Evolutionary conservation across 441 rosid species (phyloP).

Genomic region (Erodium texanum): DNA sequence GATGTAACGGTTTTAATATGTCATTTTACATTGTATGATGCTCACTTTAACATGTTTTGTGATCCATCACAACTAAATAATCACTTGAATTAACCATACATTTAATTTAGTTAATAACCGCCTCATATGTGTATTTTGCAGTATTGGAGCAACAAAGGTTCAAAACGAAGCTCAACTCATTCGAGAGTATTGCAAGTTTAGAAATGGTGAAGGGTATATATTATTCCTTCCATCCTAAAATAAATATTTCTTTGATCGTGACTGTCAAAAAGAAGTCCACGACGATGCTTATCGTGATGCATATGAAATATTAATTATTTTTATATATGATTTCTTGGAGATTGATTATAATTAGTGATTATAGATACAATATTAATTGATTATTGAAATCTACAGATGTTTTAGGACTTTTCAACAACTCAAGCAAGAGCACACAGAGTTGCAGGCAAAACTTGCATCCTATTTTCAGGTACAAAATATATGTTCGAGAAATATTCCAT

Average conservation of each 20-base stretch:
- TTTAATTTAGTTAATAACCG: no score
- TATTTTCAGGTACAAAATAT: slow-evolving; percentile 37
- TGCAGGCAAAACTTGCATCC: slow-evolving; percentile 43
- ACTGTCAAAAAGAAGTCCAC: no score
- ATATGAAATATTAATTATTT: no score
- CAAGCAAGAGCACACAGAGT: slow-evolving; percentile 37
- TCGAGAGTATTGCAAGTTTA: slow-evolving; percentile 32
- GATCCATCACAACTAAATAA: slow-evolving; percentile 5
- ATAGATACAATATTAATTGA: background rate
- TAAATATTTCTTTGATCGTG: no score
- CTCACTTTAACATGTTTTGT: no score
- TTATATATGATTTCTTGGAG: background rate
- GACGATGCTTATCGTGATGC: no score
- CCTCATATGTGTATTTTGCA: no score
- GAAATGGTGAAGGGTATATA: slow-evolving; percentile 52
- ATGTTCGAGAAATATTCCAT: no score
- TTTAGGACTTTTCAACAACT: slow-evolving; percentile 34
- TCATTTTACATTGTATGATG: no score
- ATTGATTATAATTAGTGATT: background rate
- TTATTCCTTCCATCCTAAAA: no score
- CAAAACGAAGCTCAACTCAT: slow-evolving; percentile 37
- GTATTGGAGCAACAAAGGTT: slow-evolving; percentile 58
- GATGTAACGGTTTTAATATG: no score
- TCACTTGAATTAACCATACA: slow-evolving; percentile 26
- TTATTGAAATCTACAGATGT: slow-evolving; percentile 31